Conservation (phyloP, 108 stramenopile genomes). For the Skeletonema menzelii region DNA sequence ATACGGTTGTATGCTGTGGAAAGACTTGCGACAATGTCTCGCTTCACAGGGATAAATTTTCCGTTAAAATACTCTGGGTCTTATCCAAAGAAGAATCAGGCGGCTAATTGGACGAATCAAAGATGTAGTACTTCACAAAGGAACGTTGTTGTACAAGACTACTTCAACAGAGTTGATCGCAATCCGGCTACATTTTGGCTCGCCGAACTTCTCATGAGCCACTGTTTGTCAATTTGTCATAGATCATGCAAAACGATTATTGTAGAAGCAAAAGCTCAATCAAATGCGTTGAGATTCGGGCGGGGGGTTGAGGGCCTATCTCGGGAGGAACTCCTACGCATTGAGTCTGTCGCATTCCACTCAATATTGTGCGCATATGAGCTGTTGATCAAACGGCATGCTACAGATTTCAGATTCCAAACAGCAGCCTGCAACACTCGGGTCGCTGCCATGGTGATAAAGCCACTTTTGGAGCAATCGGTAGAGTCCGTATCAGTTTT, state of each 20-base stretch:
- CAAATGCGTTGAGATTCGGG: constrained; percentile 17
- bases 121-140: not conserved
- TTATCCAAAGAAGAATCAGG: constrained; percentile 23
- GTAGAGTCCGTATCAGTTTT: constrained; percentile 60
- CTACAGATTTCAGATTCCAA: constrained; percentile 81
- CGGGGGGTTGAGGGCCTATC: constrained; percentile 45
- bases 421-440: constrained; percentile 56
- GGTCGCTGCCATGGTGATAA: constrained; percentile 66
- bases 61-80: constrained; percentile 56
- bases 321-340: constrained; percentile 63
- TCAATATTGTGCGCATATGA: constrained; percentile 73
- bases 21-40: constrained; percentile 64
- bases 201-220: constrained; percentile 62
- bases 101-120: constrained; percentile 37
- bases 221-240: constrained; percentile 74
- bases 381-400: constrained; percentile 75
- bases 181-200: constrained; percentile 78
- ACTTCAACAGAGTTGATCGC: constrained; percentile 31
- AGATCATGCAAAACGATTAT: constrained; percentile 72
- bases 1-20: constrained; percentile 73
- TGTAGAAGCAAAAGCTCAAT: constrained; percentile 63
- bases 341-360: constrained; percentile 82
- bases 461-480: constrained; percentile 56
- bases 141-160: constrained; percentile 1
- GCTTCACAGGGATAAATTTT: constrained; percentile 75